A percentile compares a stretch with the other conserved stretches of the same genome.
Evolutionary conservation across 2,329 filamentous ascomycete species (phyloP).

Genomic region (Trichoderma lentiforme): DNA sequence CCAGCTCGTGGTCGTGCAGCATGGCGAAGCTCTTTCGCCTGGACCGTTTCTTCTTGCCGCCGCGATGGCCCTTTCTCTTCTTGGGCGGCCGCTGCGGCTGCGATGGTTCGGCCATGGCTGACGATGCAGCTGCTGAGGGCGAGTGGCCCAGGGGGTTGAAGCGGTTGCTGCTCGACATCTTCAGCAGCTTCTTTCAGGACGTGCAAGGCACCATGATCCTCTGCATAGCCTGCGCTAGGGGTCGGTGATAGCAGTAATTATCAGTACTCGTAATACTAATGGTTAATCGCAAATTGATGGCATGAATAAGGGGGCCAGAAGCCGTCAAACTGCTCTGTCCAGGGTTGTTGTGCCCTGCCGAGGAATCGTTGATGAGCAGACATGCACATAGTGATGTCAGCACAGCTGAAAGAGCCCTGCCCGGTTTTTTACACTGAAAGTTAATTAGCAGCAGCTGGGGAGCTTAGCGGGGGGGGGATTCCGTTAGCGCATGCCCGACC

Average conservation of each 20-base stretch:
- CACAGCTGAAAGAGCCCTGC: not conserved
- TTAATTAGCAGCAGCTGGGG: not conserved
- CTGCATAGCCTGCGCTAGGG: not conserved
- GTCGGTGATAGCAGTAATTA: not conserved
- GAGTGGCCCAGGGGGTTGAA: constrained; percentile 28
- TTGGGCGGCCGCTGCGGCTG: constrained; percentile 36
- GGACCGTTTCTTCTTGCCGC: constrained; percentile 72
- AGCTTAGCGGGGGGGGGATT: not conserved
- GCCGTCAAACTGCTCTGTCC: constrained; percentile 1
- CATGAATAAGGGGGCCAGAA: not conserved
- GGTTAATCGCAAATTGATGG: not conserved
- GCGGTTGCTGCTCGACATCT: constrained; percentile 28
- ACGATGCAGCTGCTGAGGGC: constrained; percentile 8
- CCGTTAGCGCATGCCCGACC: not conserved
- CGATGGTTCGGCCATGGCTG: not conserved
- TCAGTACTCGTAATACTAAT: too few relatives aligned
- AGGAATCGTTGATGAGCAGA: not conserved
- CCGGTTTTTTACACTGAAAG: not conserved
- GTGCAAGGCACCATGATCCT: constrained; percentile 12
- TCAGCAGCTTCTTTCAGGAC: constrained; percentile 8
- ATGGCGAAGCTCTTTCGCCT: constrained; percentile 78
- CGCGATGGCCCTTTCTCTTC: constrained; percentile 69
- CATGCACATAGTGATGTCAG: constrained; percentile 8
- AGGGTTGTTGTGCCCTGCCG: constrained; percentile 7
- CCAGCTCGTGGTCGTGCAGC: constrained; percentile 48